Evolutionary conservation across 805 yeast genomes (phyloP), one percentile per base, ranked within the genome.

Genomic region (Candida yuanshanica): DNA sequence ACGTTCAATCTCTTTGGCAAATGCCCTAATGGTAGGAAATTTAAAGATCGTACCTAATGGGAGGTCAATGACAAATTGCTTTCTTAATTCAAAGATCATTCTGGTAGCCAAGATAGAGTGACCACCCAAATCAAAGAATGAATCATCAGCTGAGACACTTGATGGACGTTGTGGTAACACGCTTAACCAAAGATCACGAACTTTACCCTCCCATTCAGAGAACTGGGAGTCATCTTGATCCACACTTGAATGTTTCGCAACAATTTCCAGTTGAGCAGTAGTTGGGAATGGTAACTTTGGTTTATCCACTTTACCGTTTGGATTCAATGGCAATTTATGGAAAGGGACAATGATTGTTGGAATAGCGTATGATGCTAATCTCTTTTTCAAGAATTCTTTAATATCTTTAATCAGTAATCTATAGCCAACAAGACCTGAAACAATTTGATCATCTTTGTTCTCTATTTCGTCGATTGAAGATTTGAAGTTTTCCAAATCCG

Each of bases 251-350:
- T 76, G 73, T 46, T 69, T 65, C 11, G 95, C 79, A 35, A 88
- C 96, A 14, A 79, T 72, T 24, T 81, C 79, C 48, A 93, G 70
- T 65, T 91, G 96, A 14, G 83, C 91, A 20, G 85, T 74, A 43
- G 87, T 87, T 41, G 99, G 99, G 77, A 85, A 88, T 35, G 96
- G 98, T 46, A 93, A 69, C 56, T 91, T 89, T 27, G 98, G 98
- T 68, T 93, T 93, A 68, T 93, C 99, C 44, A 93, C 88, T 65
- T 93, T 93, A 53, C 99, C 99, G 62, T 93, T 93, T 45, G 99
- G 99, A 65, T 93, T 93, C 64, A 93, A 72, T 20, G 99, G 99
- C 59, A 93, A 66, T 54, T 79, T 81, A 20, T 75, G 71, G 68
- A 95, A 71, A 13, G 97, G 97, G 37, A 93, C 91, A 55, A 93